Base-by-base conservation (phyloP, 331 rosid genomes). In the Cydonia oblonga region DNA sequence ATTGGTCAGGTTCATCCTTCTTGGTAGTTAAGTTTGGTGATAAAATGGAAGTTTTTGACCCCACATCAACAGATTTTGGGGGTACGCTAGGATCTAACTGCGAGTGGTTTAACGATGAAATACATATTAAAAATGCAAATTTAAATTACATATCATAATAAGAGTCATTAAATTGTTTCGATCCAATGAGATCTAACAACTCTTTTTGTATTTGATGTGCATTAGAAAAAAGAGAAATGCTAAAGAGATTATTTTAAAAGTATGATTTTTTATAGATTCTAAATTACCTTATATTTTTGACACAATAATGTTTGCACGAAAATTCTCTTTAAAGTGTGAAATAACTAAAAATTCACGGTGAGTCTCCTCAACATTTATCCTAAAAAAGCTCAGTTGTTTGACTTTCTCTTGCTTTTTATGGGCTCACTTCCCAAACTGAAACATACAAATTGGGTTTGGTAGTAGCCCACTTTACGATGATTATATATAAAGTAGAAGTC, bases 191-290 rank as follows among this genome's bases (percentile, higher is more conserved):
- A 15, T 46, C 7, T 15, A 46, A 15, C n/a, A 2, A 18, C 3
- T 46, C n/a, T 7, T 15, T 5, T 46, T 5, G 53, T 15, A 46
- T 46, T 46, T 46, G 19, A 15, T 6, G 20, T 38, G 42, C 42
- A 38, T 2, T 38, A 38, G 42, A 38, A 38, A 38, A 9, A 35
- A 9, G 42, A 35, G 42, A 35, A 35, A 0, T 35, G 42, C 4
- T 3, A 0, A 9, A 9, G 1, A 35, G 0, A 35, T 35, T 35
- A 0, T 35, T 4, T 35, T 1, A 2, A 35, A 38, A 38, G 0
- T 38, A 0, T 0, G 13, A 38, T 10, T 38, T 0, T 38, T 0
- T 38, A 38, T 38, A 38, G 0, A 38, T 4, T 38, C 1, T 38
- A 38, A 0, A 7, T 2, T 1, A 33, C 10, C 38, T 33, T 7